Evolutionary conservation across 2,329 filamentous ascomycete genomes (phyloP).

Genomic region (Penicillium sp.): DNA sequence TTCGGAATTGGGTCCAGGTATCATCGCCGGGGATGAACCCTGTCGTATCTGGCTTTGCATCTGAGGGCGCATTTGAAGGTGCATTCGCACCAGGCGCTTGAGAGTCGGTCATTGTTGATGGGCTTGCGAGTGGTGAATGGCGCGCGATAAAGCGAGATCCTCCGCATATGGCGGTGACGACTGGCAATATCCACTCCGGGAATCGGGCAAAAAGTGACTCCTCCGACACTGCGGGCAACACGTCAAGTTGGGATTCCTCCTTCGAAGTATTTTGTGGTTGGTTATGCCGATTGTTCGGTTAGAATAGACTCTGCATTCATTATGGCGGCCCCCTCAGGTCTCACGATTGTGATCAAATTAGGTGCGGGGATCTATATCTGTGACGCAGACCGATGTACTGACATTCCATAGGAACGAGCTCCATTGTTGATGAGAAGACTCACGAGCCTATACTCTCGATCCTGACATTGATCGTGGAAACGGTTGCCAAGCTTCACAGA

Average conservation of each 20-base stretch:
- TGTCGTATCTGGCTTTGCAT: slow-evolving; percentile 28
- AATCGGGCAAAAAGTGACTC: slow-evolving; percentile 11
- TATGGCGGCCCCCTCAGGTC: slow-evolving; percentile 27
- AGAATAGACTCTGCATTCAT: slow-evolving; percentile 10
- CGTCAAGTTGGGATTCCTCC: neutral
- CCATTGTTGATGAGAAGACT: slow-evolving; percentile 95
- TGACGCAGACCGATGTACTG: slow-evolving; percentile 13
- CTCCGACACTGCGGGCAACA: slow-evolving; percentile 5
- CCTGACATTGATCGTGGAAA: slow-evolving; percentile 90
- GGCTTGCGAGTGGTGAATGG: neutral
- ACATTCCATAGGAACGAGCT: slow-evolving; percentile 75
- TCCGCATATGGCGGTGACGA: slow-evolving; percentile 32
- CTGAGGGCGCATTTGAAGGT: slow-evolving; percentile 12
- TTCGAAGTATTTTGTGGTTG: neutral
- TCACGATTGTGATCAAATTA: slow-evolving; percentile 44
- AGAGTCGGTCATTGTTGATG: slow-evolving; percentile 32
- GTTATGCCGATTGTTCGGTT: neutral
- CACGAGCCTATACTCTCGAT: slow-evolving; percentile 92
- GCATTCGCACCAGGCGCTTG: slow-evolving; percentile 23
- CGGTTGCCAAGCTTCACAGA: slow-evolving; percentile 79
- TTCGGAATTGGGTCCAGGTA: slow-evolving; percentile 65
- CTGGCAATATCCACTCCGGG: slow-evolving; percentile 30
- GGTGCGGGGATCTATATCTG: slow-evolving; percentile 34
- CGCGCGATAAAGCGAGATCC: slow-evolving; percentile 22
- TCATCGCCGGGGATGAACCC: slow-evolving; percentile 45